phyloP scores from a whole-genome alignment of 2,329 filamentous ascomycete genomes.

The Botryotinia narcissicola region DNA sequence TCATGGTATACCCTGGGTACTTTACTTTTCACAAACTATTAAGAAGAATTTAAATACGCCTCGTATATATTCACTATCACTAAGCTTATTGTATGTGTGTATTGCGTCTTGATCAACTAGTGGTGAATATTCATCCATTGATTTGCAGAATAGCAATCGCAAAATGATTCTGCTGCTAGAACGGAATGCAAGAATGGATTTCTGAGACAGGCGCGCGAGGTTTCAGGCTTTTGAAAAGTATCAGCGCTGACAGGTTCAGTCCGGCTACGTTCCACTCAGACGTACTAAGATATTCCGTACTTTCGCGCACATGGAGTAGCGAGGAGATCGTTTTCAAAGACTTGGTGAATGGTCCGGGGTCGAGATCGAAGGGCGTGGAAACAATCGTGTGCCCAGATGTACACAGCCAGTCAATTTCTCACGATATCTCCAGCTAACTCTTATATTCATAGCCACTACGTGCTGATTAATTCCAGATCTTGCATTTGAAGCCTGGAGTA shows the following conservation, averaged over 20 bases:
- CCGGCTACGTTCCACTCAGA: not conserved
- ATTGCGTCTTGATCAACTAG: not conserved
- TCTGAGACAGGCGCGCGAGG: too few species aligned
- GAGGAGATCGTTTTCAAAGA: constrained; percentile 27
- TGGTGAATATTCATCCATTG: not conserved
- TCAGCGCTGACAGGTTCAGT: too few species aligned
- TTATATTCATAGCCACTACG: too few species aligned
- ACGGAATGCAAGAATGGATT: not conserved
- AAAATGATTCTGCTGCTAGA: not conserved
- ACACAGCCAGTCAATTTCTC: too few species aligned
- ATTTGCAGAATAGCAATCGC: not conserved
- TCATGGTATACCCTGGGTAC: constrained; percentile 4
- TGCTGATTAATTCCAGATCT: too few species aligned
- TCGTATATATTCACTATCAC: not conserved
- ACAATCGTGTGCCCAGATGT: too few species aligned
- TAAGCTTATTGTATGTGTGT: not conserved
- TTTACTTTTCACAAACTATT: not conserved
- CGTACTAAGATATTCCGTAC: constrained; percentile 32
- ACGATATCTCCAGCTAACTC: too few species aligned
- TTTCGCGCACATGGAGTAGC: constrained; percentile 33
- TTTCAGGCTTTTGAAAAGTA: too few species aligned
- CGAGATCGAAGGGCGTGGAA: too few species aligned
- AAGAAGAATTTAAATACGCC: not conserved
- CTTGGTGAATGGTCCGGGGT: constrained; percentile 15
- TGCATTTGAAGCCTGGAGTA: too few species aligned